phyloP scores from a whole-genome alignment of 2,329 filamentous ascomycete genomes.

The Trichoderma atrobrunneum region DNA sequence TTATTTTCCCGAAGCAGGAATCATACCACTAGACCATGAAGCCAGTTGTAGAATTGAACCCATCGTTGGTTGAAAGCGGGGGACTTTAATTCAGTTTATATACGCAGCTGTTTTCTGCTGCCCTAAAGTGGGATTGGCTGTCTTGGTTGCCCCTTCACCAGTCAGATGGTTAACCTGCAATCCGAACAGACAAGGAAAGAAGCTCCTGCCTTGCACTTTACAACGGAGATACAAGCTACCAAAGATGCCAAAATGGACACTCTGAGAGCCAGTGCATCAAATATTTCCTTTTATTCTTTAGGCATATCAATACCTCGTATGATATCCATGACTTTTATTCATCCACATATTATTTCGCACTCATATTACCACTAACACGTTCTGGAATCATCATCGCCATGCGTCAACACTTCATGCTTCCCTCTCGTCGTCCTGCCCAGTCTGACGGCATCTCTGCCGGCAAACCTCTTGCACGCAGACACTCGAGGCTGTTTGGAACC shows the following conservation, averaged over 20 bases:
- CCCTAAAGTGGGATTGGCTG: neutral
- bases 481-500: neutral
- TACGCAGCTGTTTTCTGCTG: neutral
- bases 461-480: slow-evolving; percentile 8
- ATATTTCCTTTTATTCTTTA: neutral
- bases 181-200: neutral
- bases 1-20: slow-evolving; percentile 24
- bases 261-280: neutral
- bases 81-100: neutral
- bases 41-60: slow-evolving; percentile 20
- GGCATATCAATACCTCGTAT: neutral
- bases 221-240: neutral
- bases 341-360: neutral
- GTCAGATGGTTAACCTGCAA: neutral
- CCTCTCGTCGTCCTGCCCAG: slow-evolving; percentile 20
- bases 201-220: neutral
- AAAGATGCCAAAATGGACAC: neutral
- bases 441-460: neutral
- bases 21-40: slow-evolving; percentile 30
- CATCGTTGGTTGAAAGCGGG: slow-evolving; percentile 7
- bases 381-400: slow-evolving; percentile 21
- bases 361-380: neutral
- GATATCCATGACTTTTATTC: neutral
- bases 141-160: neutral
- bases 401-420: slow-evolving; percentile 22